A percentile compares a stretch with the other conserved stretches of the same genome.
phyloP scores from a whole-genome alignment of 2,329 filamentous ascomycete species.

The Aspergillus brunneoviolaceus region DNA sequence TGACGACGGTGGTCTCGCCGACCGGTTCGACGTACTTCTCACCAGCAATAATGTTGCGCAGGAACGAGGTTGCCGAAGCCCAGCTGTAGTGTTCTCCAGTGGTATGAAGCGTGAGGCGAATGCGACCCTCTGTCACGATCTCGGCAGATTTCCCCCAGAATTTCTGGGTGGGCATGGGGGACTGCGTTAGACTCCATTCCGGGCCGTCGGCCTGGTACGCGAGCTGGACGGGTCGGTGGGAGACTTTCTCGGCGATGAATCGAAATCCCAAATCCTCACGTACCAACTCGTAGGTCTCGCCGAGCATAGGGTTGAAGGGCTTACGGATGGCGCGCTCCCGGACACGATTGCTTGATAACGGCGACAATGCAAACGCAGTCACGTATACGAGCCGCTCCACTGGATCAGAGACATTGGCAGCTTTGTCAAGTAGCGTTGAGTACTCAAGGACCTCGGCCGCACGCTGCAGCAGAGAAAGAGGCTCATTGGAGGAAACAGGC shows the following conservation, averaged over 20 bases:
- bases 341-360: constrained; percentile 76
- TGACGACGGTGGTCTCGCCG: constrained; percentile 80
- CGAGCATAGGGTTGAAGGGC: constrained; percentile 94
- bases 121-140: constrained; percentile 86
- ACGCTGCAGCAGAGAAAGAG: constrained; percentile 81
- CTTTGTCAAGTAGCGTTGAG: constrained; percentile 75
- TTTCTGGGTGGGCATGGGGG: constrained; percentile 85
- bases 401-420: constrained; percentile 56
- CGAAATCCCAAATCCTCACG: constrained; percentile 84
- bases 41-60: constrained; percentile 94
- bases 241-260: constrained; percentile 92
- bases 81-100: constrained; percentile 83
- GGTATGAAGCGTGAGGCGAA: constrained; percentile 72
- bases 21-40: constrained; percentile 98
- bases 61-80: constrained; percentile 82
- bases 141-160: constrained; percentile 99
- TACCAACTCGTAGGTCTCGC: constrained; percentile 91
- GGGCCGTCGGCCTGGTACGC: constrained; percentile 89
- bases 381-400: constrained; percentile 79
- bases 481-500: constrained; percentile 96
- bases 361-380: constrained; percentile 84
- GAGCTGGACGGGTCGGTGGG: constrained; percentile 85
- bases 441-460: constrained; percentile 91
- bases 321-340: constrained; percentile 93
- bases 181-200: constrained; percentile 83